phyloP scores from a whole-genome alignment of 805 yeast genomes.

The Pichia cabralensis region DNA sequence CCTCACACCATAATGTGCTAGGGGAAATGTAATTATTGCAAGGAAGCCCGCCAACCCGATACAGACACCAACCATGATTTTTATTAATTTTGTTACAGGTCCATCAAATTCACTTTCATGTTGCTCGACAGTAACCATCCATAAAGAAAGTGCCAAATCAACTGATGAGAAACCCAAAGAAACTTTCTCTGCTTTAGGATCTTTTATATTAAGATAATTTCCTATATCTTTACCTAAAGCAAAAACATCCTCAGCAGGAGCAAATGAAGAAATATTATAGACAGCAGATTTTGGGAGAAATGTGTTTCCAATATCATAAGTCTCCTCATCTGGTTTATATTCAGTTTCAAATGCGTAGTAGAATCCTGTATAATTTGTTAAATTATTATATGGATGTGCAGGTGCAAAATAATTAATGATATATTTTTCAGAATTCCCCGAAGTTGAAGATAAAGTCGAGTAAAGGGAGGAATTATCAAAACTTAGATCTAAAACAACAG shows the following conservation, averaged over 20 bases:
- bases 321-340: conserved; percentile 3
- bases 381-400: conserved; percentile 13
- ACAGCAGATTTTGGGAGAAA: too few relatives aligned
- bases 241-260: conserved; percentile 19
- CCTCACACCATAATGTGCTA: conserved; percentile 75
- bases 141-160: conserved; percentile 33
- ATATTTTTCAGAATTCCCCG: conserved; percentile 23
- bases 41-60: conserved; percentile 69
- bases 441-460: conserved; percentile 31
- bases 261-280: conserved; percentile 10
- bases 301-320: conserved; percentile 1
- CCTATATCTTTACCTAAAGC: conserved; percentile 27
- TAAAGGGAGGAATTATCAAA: conserved; percentile 27
- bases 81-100: conserved; percentile 51
- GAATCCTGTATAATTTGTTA: conserved; percentile 26
- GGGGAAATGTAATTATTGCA: conserved; percentile 67
- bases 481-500: conserved; percentile 43
- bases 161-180: conserved; percentile 50
- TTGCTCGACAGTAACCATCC: conserved; percentile 76
- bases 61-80: conserved; percentile 68
- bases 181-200: conserved; percentile 30
- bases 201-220: conserved; percentile 27
- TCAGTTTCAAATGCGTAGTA: conserved; percentile 34
- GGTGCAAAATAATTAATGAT: conserved; percentile 21
- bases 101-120: conserved; percentile 44